Base-by-base conservation (phyloP, 2,329 filamentous ascomycete species). In the Pseudogymnoascus sp. region DNA sequence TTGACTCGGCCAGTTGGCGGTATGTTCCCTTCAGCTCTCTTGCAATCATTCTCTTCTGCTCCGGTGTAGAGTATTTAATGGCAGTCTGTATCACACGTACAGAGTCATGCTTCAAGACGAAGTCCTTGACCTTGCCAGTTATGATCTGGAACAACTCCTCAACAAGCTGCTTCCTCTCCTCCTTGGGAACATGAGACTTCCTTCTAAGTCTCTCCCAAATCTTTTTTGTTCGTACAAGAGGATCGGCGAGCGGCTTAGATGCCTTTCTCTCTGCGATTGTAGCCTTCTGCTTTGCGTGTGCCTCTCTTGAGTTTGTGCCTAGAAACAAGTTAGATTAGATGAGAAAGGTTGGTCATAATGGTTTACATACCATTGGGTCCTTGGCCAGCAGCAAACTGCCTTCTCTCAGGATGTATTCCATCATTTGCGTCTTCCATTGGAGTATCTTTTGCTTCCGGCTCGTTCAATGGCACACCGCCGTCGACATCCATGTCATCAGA, bases 101-200 rank as follows among this genome's bases (percentile, higher is more conserved):
- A 36, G 92, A 91, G 74, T 99, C 94, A 75, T 99, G 94, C 83
- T 99, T 99, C 78, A 99, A 90, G 19, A 97, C 93, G 68, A 97
- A 96, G 66, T 97, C 94, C 76, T 91, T 91, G 70, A 97, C 89
- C 63, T 90, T 86, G 61, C 92, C 93, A 23, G 90, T 94, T 70
- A 97, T 90, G 71, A 99, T 96, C 63, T 83, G 82, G 75, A 96
- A 97, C 25, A 99, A 83, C 78, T 99, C 93, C 64, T 87, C 84
- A 58, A 97, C 89, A 41, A 99, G 83, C 73, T 88, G 83, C 75
- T 93, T 88, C 66, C 94, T 85, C 79, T 99, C 92, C 39, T 95
- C 90, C 70, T 88, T 86, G 41, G 92, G 89, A 1, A 99, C 91
- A 70, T 97, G 91, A 2, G 92, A 96, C 78, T 97, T 97, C 69